phyloP scores from a whole-genome alignment of 83 land plant species.

The Isoetes engelmannii region DNA sequence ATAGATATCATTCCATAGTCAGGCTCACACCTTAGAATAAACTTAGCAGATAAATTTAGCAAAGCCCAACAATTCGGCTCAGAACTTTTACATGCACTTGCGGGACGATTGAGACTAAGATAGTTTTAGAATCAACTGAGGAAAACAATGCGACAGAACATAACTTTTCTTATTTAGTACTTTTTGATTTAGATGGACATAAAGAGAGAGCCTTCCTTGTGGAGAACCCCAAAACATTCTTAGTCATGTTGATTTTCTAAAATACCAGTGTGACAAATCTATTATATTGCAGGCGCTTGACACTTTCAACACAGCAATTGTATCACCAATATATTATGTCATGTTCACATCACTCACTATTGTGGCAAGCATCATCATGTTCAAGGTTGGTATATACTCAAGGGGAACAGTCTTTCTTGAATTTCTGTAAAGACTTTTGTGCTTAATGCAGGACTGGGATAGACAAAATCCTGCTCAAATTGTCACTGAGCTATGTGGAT shows the following conservation, averaged over 20 bases:
- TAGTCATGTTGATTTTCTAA: too few species aligned
- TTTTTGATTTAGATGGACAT: too few species aligned
- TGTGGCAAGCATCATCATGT: slow-evolving; percentile 64
- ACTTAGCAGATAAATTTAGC: too few species aligned
- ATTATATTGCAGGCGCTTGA: slow-evolving; percentile 49
- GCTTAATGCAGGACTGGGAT: slow-evolving; percentile 49
- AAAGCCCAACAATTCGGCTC: too few species aligned
- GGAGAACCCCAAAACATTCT: too few species aligned
- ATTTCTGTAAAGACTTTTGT: not conserved
- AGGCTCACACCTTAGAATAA: not conserved
- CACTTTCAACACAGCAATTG: slow-evolving; percentile 53
- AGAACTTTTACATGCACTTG: too few species aligned
- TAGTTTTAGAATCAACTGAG: too few species aligned
- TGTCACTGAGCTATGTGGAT: slow-evolving; percentile 56
- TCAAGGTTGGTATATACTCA: slow-evolving; percentile 48
- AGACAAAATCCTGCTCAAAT: slow-evolving; percentile 46
- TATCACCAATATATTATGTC: slow-evolving; percentile 62
- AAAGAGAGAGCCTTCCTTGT: too few species aligned
- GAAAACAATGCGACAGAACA: too few species aligned
- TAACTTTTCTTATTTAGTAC: not conserved
- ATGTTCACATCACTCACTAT: slow-evolving; percentile 61
- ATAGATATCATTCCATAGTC: not conserved
- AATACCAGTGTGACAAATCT: not conserved
- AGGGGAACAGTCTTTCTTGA: not conserved
- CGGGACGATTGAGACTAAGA: too few species aligned